Percentiles rank a stretch among this genome's conserved stretches.
Evolutionary conservation across 371 early-diverging fungal genomes (phyloP).

Genomic region (Blakeslea trispora): DNA sequence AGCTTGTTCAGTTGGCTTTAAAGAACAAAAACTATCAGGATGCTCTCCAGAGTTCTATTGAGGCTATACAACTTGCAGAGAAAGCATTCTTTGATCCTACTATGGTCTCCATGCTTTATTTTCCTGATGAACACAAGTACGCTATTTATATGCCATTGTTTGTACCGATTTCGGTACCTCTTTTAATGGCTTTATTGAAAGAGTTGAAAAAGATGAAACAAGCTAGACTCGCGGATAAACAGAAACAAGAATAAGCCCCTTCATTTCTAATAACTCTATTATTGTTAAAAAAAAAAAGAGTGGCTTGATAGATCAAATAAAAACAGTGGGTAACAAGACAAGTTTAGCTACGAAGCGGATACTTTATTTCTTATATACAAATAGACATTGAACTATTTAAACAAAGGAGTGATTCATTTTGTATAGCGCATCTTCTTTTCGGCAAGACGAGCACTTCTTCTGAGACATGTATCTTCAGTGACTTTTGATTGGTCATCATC

Average conservation of each 20-base stretch:
- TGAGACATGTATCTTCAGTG: too few species aligned
- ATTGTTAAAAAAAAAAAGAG: too few species aligned
- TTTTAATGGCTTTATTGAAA: slow-evolving; percentile 60
- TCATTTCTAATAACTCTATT: too few species aligned
- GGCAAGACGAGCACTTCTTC: too few species aligned
- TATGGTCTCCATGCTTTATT: slow-evolving; percentile 96
- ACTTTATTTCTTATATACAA: too few species aligned
- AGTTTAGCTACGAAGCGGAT: too few species aligned
- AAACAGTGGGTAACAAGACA: too few species aligned
- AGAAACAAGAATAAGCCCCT: slow-evolving; percentile 6
- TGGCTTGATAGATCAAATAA: too few species aligned
- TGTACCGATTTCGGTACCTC: slow-evolving; percentile 84
- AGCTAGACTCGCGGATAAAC: slow-evolving; percentile 2
- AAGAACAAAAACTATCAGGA: slow-evolving; percentile 31
- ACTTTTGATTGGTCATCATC: too few species aligned
- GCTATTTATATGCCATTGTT: slow-evolving; percentile 98
- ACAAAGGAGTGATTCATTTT: too few species aligned
- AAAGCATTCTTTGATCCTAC: slow-evolving; percentile 95
- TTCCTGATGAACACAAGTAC: slow-evolving; percentile 95
- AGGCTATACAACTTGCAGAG: slow-evolving; percentile 74
- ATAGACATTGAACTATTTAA: too few species aligned
- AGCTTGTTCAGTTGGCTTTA: slow-evolving; percentile 26
- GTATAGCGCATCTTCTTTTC: too few species aligned
- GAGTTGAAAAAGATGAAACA: slow-evolving; percentile 44
- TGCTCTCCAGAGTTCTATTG: slow-evolving; percentile 59